These are phyloP conservation scores for Cajanus cajan DNA, from an alignment of 306 rosid genomes.

Conservation along the genomic window DNA sequence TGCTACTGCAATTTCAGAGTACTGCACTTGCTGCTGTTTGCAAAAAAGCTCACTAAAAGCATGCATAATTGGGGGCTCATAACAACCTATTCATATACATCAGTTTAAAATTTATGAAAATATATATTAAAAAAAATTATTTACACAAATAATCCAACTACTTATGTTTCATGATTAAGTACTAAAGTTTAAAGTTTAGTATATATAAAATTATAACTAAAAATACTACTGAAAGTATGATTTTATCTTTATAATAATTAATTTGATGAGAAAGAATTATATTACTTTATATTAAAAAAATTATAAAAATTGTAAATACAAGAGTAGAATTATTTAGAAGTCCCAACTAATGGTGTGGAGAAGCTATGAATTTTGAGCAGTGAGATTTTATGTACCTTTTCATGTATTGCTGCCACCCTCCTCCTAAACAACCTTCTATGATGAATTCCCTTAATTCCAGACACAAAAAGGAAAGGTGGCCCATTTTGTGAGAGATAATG, in stretches of 20 bases:
- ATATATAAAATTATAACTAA: too few relatives aligned
- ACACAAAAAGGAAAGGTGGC: conserved; percentile 31
- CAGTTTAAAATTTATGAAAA: background rate
- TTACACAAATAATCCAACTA: too few relatives aligned
- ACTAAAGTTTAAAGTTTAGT: too few relatives aligned
- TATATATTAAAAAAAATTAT: background rate
- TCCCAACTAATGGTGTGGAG: background rate
- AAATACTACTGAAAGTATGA: too few relatives aligned
- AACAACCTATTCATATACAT: background rate
- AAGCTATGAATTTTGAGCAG: background rate
- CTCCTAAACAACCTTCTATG: background rate
- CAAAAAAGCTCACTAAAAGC: background rate
- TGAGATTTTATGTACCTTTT: background rate
- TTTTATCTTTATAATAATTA: too few relatives aligned
- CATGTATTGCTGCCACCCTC: conserved; percentile 1
- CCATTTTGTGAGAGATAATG: background rate
- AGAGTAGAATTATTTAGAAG: background rate
- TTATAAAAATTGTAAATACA: background rate
- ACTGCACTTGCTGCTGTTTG: background rate
- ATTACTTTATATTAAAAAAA: too few relatives aligned
- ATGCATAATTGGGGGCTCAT: background rate
- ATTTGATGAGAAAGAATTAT: too few relatives aligned
- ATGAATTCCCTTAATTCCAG: conserved; percentile 26
- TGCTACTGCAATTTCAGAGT: background rate
- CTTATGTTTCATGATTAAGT: too few relatives aligned